Conservation (phyloP, 306 rosid genomes). For the Medicago arabica region DNA sequence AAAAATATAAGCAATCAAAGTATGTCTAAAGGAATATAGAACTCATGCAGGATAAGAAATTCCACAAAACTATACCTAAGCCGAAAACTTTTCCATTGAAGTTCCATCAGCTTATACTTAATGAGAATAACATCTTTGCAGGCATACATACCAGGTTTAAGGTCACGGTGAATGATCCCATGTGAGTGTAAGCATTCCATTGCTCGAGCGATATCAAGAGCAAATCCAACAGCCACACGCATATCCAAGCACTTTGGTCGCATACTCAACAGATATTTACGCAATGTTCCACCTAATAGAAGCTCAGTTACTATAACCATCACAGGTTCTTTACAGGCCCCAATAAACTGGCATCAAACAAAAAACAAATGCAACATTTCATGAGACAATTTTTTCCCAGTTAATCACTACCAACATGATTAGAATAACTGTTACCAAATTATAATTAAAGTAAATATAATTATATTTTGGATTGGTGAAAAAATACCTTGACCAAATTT, state of each 20-base stretch:
- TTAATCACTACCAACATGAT: conserved; percentile 16
- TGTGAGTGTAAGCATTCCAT: conserved; percentile 93
- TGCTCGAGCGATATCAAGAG: conserved; percentile 88
- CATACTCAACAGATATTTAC: conserved; percentile 73
- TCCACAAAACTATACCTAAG: conserved; percentile 12
- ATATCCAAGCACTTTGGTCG: conserved; percentile 81
- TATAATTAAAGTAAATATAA: conserved; percentile 22
- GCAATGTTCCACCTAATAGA: conserved; percentile 87
- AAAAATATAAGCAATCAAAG: conserved; percentile 13
- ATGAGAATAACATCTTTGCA: conserved; percentile 2
- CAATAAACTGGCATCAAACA: conserved; percentile 74
- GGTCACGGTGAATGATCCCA: conserved; percentile 95
- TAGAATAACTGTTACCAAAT: conserved; percentile 29
- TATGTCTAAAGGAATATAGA: conserved; percentile 13
- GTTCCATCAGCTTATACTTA: neutral
- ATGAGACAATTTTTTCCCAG: conserved; percentile 33
- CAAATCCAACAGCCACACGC: conserved; percentile 72
- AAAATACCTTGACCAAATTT: conserved; percentile 80
- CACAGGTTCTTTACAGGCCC: conserved; percentile 95
- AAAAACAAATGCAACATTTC: conserved; percentile 25
- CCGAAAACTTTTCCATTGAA: neutral
- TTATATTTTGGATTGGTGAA: conserved; percentile 1
- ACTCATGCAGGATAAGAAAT: neutral
- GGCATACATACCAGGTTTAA: conserved; percentile 81
- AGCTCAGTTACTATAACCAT: conserved; percentile 97